Conservation (phyloP, 2,329 filamentous ascomycete genomes). For the Cercospora sp. region DNA sequence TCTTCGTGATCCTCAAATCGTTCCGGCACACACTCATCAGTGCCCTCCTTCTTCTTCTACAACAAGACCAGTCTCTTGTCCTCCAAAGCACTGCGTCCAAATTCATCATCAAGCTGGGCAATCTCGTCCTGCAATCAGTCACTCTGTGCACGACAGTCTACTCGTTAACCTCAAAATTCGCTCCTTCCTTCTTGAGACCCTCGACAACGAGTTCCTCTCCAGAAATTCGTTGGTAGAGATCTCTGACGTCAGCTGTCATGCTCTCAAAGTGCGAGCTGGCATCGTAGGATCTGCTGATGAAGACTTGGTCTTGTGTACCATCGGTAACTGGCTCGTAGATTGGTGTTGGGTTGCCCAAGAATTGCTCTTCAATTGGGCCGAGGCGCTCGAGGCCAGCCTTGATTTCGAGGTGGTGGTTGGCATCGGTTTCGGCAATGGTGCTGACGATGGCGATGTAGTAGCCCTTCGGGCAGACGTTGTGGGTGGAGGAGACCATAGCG, state of each 20-base stretch:
- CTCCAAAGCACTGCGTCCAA: not conserved
- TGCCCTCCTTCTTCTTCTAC: not conserved
- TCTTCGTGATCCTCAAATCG: not conserved
- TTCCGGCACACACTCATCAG: not conserved
- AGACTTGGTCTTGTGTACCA: slow-evolving; percentile 85
- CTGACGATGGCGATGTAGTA: slow-evolving; percentile 99
- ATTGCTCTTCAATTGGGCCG: slow-evolving; percentile 93
- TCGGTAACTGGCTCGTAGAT: slow-evolving; percentile 87
- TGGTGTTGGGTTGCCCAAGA: slow-evolving; percentile 90
- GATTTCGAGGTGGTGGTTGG: slow-evolving; percentile 95
- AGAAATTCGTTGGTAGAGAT: slow-evolving; percentile 82
- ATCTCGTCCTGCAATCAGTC: not conserved
- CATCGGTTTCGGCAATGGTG: slow-evolving; percentile 86
- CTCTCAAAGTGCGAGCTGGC: slow-evolving; percentile 98
- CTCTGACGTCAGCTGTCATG: slow-evolving; percentile 85
- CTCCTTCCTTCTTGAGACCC: slow-evolving; percentile 72
- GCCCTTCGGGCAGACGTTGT: slow-evolving; percentile 98
- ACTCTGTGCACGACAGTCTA: not conserved
- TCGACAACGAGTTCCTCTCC: slow-evolving; percentile 87
- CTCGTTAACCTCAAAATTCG: slow-evolving; percentile 54
- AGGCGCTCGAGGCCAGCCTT: slow-evolving; percentile 89
- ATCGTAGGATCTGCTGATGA: slow-evolving; percentile 98
- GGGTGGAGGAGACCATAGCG: slow-evolving; percentile 88
- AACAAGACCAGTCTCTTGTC: not conserved
- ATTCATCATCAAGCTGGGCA: not conserved